These are phyloP conservation scores for Stipa capillata DNA, from an alignment of 176 grass and related monocot genomes.

Conservation along the genomic window DNA sequence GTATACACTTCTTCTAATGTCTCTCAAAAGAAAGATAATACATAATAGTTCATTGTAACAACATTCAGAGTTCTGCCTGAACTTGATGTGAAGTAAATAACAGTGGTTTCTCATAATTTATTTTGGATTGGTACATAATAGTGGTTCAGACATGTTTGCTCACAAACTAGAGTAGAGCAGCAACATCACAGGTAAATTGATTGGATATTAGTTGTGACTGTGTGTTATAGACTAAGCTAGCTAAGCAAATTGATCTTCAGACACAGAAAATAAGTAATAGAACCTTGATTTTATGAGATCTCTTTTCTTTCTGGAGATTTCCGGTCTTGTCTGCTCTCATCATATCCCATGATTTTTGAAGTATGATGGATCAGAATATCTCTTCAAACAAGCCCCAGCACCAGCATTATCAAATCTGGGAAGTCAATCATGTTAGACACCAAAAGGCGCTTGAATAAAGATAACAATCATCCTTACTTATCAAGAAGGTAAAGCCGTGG, in stretches of 20 bases:
- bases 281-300: conserved; percentile 81
- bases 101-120: not conserved
- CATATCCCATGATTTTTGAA: conserved; percentile 87
- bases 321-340: conserved; percentile 45
- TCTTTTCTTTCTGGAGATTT: conserved; percentile 58
- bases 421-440: conserved; percentile 30
- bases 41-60: not conserved
- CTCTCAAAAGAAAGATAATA: not conserved
- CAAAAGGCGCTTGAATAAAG: not conserved
- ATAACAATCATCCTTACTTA: conserved; percentile 53
- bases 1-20: not conserved
- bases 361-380: conserved; percentile 97
- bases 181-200: not conserved
- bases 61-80: not conserved
- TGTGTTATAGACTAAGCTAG: conserved; percentile 1
- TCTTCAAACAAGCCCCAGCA: conserved; percentile 85
- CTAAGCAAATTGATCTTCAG: no score
- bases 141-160: not conserved
- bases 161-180: not conserved
- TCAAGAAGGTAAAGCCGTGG: conserved; percentile 96
- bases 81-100: not conserved
- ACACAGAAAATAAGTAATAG: conserved; percentile 7
- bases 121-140: not conserved
- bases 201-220: not conserved
- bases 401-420: conserved; percentile 93